Percentiles rank a stretch among this genome's conserved stretches.
phyloP scores from a whole-genome alignment of 2,329 filamentous ascomycete genomes.

The Huntiella abstrusa region DNA sequence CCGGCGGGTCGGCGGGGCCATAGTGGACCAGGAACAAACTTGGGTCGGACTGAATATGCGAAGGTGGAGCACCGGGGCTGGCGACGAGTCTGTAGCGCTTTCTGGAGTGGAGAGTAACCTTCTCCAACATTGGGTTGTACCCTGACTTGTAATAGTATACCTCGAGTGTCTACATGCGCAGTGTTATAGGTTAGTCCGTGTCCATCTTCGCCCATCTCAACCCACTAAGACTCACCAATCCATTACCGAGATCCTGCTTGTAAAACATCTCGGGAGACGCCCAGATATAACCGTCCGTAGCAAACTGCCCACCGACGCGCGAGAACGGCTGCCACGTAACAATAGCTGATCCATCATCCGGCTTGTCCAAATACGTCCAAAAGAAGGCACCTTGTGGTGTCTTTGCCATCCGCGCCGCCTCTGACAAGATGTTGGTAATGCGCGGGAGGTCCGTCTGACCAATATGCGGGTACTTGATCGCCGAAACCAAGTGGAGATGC shows the following conservation, averaged over 20 bases:
- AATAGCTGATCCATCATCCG: slow-evolving; percentile 63
- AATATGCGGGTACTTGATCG: slow-evolving; percentile 58
- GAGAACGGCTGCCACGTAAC: slow-evolving; percentile 76
- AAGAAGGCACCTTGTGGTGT: slow-evolving; percentile 62
- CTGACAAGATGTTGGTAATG: slow-evolving; percentile 65
- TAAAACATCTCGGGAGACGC: slow-evolving; percentile 61
- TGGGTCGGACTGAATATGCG: slow-evolving; percentile 53
- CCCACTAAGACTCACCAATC: slow-evolving; percentile 26
- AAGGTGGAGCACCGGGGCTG: slow-evolving; percentile 49
- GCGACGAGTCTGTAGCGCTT: slow-evolving; percentile 70
- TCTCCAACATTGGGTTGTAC: slow-evolving; percentile 52
- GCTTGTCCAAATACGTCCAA: slow-evolving; percentile 79
- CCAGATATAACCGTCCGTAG: slow-evolving; percentile 89
- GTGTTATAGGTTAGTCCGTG: slow-evolving; percentile 3
- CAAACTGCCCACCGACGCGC: slow-evolving; percentile 52
- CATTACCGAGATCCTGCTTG: slow-evolving; percentile 50
- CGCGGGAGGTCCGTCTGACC: slow-evolving; percentile 54
- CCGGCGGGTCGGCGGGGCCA: slow-evolving; percentile 52
- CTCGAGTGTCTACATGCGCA: slow-evolving; percentile 53
- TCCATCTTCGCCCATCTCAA: neutral
- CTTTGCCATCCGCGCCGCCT: slow-evolving; percentile 69
- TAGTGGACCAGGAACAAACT: slow-evolving; percentile 88
- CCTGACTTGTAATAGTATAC: slow-evolving; percentile 69
- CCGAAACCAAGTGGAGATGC: slow-evolving; percentile 79
- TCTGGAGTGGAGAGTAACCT: slow-evolving; percentile 56